Base-by-base conservation (phyloP, 352 stramenopile species). In the Phytopythium aichiense region DNA sequence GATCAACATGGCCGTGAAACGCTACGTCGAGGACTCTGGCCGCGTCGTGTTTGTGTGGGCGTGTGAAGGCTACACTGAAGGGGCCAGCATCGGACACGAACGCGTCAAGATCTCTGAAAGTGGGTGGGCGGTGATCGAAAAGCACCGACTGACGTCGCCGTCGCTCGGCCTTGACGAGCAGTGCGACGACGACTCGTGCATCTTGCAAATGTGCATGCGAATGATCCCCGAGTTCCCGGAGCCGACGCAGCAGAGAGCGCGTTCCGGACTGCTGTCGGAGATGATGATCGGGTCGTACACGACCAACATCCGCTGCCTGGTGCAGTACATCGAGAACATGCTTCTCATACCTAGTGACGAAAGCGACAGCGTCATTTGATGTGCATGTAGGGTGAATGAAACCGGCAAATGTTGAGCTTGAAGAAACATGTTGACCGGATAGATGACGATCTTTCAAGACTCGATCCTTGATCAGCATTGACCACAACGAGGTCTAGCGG, bases 71-170 rank as follows among this genome's bases (percentile, higher is more conserved):
- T 49, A 74, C 28, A 69, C 38, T 0, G 64, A 72, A 52, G 70
- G 67, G 3, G 38, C 7, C 31, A 60, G 37, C 55, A 70, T 64
- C 25, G 56, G 31, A 8, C 52, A 58, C 20, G 46, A 74, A 18
- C 31, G 54, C 15, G 52, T 76, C 37, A 71, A 71, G 20, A 52
- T 68, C 15, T 61, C 56, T 13, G 70, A 74, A 30, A 60, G 63
- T 30, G 70, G 66, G 7, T 74, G 70, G 69, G 65, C 69, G 6
- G 42, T 76, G 46, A 50, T 76, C 6, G 64, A 72, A 37, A 28
- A 33, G 22, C 30, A 61, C 31, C 22, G 23, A 2, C 45, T 58
- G 12, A 48, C 37, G 12, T 53, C 55, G 9, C 35, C 42, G 31
- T 38, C 52, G n/a, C 8, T 48, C 15, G 18, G 30, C 25, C 31